Evolutionary conservation across 1,139 yeast genomes (phyloP).

Genomic region (Scheffersomyces parashehatae): DNA sequence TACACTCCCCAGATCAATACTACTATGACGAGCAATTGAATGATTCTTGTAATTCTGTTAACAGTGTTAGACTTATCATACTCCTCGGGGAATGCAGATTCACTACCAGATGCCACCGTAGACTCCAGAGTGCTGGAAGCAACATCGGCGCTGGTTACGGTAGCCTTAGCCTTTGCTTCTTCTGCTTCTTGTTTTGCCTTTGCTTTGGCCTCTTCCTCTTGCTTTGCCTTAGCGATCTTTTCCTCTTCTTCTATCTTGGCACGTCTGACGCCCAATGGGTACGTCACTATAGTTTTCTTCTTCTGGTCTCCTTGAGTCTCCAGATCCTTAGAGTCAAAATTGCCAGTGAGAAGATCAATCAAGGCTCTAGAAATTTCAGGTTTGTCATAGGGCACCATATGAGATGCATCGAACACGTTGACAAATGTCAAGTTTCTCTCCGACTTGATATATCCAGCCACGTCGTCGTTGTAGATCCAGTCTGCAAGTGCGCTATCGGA

Average conservation of each 20-base stretch:
- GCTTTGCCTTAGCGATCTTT: conserved; percentile 5
- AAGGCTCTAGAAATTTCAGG: conserved; percentile 72
- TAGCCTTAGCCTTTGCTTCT: background rate
- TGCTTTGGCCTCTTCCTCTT: conserved; percentile 3
- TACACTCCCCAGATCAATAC: conserved; percentile 48
- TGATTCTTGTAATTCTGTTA: conserved; percentile 37
- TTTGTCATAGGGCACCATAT: conserved; percentile 91
- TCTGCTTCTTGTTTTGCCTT: conserved; percentile 1
- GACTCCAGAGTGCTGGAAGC: background rate
- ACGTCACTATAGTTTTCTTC: conserved; percentile 25
- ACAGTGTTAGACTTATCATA: conserved; percentile 12
- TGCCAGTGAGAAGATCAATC: conserved; percentile 49
- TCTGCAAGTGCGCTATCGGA: conserved; percentile 33
- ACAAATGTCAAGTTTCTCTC: conserved; percentile 80
- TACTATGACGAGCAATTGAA: conserved; percentile 42
- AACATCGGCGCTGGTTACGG: background rate
- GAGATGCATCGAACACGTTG: conserved; percentile 74
- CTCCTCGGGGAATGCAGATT: background rate
- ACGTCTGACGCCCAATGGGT: conserved; percentile 30
- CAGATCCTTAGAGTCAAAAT: conserved; percentile 24
- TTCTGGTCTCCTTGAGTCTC: conserved; percentile 13
- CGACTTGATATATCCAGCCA: conserved; percentile 52
- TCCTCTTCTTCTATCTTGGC: conserved; percentile 7
- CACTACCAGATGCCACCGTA: background rate
- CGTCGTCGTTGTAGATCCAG: conserved; percentile 54